phyloP scores from a whole-genome alignment of 2,329 filamentous ascomycete species.

The Geoglossum cookeanum region DNA sequence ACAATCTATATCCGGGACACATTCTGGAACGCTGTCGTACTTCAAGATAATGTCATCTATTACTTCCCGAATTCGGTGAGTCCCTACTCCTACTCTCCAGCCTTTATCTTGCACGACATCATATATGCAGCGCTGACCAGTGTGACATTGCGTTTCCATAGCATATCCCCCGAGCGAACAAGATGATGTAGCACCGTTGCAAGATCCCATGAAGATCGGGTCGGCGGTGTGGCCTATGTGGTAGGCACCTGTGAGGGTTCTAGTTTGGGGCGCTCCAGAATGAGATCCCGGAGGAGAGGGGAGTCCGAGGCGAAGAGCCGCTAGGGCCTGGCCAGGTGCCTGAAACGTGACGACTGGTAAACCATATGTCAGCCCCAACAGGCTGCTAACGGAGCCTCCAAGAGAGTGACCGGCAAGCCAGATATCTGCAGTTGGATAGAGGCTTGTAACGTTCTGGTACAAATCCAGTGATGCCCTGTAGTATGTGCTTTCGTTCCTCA shows the following conservation, averaged over 20 bases:
- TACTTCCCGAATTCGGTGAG: constrained; percentile 74
- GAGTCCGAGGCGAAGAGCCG: constrained; percentile 66
- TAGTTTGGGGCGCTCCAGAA: constrained; percentile 48
- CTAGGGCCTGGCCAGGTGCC: constrained; percentile 76
- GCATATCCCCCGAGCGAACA: constrained; percentile 89
- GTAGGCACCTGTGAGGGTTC: constrained; percentile 56
- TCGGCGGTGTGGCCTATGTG: constrained; percentile 95
- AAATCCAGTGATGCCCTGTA: constrained; percentile 78
- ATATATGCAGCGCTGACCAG: constrained; percentile 72
- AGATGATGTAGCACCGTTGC: constrained; percentile 72
- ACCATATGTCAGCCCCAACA: constrained; percentile 81
- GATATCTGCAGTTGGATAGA: constrained; percentile 68
- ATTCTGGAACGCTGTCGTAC: constrained; percentile 65
- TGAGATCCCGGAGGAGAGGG: constrained; percentile 66
- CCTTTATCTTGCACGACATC: constrained; percentile 83
- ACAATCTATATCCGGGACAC: constrained; percentile 55
- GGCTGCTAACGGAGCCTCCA: constrained; percentile 72
- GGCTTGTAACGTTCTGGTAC: constrained; percentile 75
- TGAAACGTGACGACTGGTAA: constrained; percentile 84
- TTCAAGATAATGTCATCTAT: constrained; percentile 72
- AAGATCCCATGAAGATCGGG: constrained; percentile 83
- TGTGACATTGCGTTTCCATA: constrained; percentile 82
- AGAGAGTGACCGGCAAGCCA: constrained; percentile 90
- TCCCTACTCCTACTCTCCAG: constrained; percentile 80
- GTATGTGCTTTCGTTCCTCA: constrained; percentile 72